phyloP scores from a whole-genome alignment of 2,329 filamentous ascomycete species.

The Penicillium concentricum region DNA sequence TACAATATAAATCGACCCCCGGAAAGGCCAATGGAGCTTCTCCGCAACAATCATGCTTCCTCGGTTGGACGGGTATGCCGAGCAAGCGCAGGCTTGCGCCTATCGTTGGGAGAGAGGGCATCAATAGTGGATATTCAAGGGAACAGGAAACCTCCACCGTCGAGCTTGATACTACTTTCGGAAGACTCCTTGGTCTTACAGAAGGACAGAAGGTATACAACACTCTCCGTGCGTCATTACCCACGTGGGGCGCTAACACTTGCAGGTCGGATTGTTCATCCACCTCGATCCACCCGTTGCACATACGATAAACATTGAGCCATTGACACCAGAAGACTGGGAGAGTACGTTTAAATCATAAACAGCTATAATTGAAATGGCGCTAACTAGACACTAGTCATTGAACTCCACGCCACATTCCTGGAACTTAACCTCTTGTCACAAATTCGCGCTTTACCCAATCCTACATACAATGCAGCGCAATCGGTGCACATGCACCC shows the following conservation, averaged over 20 bases:
- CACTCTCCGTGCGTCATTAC: not conserved
- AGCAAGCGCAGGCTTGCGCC: constrained; percentile 79
- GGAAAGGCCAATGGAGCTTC: constrained; percentile 52
- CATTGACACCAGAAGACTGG: constrained; percentile 93
- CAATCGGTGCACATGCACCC: constrained; percentile 65
- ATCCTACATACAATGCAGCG: constrained; percentile 65
- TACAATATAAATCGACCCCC: constrained; percentile 68
- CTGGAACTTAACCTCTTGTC: constrained; percentile 89
- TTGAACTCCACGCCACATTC: constrained; percentile 94
- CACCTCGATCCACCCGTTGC: constrained; percentile 89
- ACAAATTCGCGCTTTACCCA: constrained; percentile 90
- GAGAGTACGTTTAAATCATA: constrained; percentile 59
- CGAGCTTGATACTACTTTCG: constrained; percentile 85
- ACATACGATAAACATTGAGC: constrained; percentile 95
- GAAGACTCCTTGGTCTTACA: constrained; percentile 68
- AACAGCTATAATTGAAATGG: not conserved
- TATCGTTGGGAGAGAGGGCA: constrained; percentile 71
- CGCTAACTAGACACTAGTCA: constrained; percentile 53
- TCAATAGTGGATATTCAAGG: constrained; percentile 60
- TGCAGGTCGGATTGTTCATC: constrained; percentile 60
- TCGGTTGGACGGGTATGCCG: constrained; percentile 97
- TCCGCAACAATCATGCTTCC: constrained; percentile 69
- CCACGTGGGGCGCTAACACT: constrained; percentile 38
- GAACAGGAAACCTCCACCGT: constrained; percentile 77
- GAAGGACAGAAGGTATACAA: constrained; percentile 75